Evolutionary conservation across 805 yeast genomes (phyloP).

Genomic region (Starmerella powellii): DNA sequence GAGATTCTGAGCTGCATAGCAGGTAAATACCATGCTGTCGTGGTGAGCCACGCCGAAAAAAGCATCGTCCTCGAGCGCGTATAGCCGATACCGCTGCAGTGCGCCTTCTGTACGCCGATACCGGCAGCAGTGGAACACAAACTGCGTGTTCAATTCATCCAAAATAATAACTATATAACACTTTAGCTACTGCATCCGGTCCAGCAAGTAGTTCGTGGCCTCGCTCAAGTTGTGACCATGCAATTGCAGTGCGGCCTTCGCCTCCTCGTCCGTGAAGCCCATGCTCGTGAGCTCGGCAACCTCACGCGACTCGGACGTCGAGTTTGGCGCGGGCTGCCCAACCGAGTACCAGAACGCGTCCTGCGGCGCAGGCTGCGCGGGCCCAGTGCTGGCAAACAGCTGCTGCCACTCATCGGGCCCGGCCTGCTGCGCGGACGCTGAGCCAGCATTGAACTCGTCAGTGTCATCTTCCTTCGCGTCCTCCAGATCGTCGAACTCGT

Average conservation of each 20-base stretch:
- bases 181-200: conserved; percentile 26
- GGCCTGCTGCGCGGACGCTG: conserved; percentile 15
- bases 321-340: background rate
- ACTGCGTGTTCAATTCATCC: too few species aligned
- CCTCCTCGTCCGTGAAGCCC: conserved; percentile 69
- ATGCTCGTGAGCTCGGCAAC: conserved; percentile 52
- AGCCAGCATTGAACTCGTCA: conserved; percentile 20
- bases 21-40: too few species aligned
- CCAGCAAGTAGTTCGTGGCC: conserved; percentile 78
- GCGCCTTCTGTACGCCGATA: too few species aligned
- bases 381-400: conserved; percentile 59
- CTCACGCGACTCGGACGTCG: conserved; percentile 27
- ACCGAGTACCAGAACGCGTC: background rate
- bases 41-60: too few species aligned
- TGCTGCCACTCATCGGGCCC: conserved; percentile 81
- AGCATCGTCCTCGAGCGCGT: too few species aligned
- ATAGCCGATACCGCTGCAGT: too few species aligned
- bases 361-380: conserved; percentile 5
- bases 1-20: too few species aligned
- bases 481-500: conserved; percentile 29
- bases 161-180: too few species aligned
- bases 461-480: conserved; percentile 31
- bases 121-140: too few species aligned
- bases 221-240: conserved; percentile 67
- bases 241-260: conserved; percentile 52